Conservation (phyloP, 176 grass and related monocot genomes). For the Pontederia paniculata region DNA sequence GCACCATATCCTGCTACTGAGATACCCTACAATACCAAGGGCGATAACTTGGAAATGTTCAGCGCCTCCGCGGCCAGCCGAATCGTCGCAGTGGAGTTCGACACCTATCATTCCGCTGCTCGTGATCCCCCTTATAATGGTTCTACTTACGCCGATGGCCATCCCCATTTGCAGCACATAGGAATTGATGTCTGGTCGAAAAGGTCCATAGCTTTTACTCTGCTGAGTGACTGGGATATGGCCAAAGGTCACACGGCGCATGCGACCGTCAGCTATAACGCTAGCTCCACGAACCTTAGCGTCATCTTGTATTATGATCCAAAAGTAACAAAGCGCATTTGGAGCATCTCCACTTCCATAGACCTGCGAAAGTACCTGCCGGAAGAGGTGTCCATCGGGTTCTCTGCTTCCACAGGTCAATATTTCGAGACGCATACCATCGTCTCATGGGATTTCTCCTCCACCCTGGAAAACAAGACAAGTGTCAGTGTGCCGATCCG, state of each 20-base stretch:
- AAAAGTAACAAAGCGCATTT: not conserved
- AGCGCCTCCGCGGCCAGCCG: constrained; percentile 2
- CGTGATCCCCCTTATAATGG: too few relatives aligned
- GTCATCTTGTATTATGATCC: constrained; percentile 25
- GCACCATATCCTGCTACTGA: constrained; percentile 28
- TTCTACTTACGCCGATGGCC: not conserved
- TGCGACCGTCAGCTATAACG: constrained; percentile 47
- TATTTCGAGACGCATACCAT: too few relatives aligned
- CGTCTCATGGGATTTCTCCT: too few relatives aligned
- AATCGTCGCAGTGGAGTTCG: constrained; percentile 49
- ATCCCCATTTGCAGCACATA: constrained; percentile 40
- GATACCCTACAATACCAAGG: constrained; percentile 23
- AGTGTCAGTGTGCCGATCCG: too few relatives aligned
- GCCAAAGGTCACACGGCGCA: constrained; percentile 31
- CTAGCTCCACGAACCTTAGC: constrained; percentile 38
- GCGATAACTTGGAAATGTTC: constrained; percentile 39
- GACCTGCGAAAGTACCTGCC: constrained; percentile 26
- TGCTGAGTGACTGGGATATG: constrained; percentile 18
- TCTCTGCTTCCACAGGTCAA: too few relatives aligned
- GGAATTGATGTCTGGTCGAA: constrained; percentile 43
- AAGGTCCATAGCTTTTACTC: constrained; percentile 2
- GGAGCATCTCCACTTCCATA: constrained; percentile 8
- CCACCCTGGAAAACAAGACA: too few relatives aligned
- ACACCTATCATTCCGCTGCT: constrained; percentile 17
- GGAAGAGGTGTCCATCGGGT: not conserved